A percentile compares a stretch with the other conserved stretches of the same genome.
Evolutionary conservation across 2,329 filamentous ascomycete species (phyloP).

Genomic region (Tolypocladium inflatum): DNA sequence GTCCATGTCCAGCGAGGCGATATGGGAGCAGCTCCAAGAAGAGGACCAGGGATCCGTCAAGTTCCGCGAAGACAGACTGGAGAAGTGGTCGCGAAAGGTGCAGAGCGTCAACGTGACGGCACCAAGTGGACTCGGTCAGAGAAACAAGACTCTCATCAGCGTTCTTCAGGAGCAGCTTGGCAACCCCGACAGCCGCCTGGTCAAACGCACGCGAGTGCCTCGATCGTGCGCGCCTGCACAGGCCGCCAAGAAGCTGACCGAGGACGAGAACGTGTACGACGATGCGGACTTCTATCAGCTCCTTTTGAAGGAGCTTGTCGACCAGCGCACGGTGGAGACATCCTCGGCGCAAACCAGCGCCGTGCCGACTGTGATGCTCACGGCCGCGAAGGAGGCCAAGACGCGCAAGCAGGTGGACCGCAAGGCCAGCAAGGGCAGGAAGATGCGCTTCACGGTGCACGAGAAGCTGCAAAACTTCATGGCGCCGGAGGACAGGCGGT

Average conservation of each 20-base stretch:
- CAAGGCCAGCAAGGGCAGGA: conserved; percentile 88
- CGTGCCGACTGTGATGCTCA: conserved; percentile 50
- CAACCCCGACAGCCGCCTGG: conserved; percentile 50
- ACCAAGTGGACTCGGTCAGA: conserved; percentile 15
- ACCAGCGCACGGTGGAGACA: conserved; percentile 69
- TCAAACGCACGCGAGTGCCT: conserved; percentile 60
- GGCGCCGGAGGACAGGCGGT: conserved; percentile 74
- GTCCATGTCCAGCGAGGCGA: conserved; percentile 49
- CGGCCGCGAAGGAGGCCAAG: conserved; percentile 67
- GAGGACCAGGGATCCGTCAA: conserved; percentile 51
- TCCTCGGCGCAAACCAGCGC: conserved; percentile 35
- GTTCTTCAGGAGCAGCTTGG: conserved; percentile 61
- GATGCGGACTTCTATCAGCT: conserved; percentile 93
- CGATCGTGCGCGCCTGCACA: conserved; percentile 71
- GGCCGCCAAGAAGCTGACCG: conserved; percentile 42
- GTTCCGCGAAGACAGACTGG: conserved; percentile 62
- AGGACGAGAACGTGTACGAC: conserved; percentile 67
- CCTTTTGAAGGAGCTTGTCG: conserved; percentile 84
- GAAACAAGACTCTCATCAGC: conserved; percentile 43
- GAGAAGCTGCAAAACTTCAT: conserved; percentile 98
- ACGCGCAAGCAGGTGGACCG: conserved; percentile 79
- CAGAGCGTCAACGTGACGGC: conserved; percentile 34
- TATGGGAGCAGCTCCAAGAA: conserved; percentile 63
- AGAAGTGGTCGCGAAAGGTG: conserved; percentile 81
- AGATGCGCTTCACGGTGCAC: conserved; percentile 88